Base-by-base conservation (phyloP, 306 rosid species). In the Delonix regia region DNA sequence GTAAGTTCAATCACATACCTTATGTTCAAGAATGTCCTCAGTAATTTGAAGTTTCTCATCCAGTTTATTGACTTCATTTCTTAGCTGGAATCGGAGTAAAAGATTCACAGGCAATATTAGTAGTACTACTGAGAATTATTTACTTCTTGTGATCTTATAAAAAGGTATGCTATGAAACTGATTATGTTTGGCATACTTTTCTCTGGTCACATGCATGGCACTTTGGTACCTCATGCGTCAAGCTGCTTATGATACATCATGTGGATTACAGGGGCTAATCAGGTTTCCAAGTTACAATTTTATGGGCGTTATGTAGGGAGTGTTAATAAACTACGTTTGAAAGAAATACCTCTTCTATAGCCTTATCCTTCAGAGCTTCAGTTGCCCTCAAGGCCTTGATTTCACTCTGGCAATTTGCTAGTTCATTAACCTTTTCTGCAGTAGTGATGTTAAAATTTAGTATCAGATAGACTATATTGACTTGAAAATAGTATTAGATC, bases 361-460 rank as follows among this genome's bases (percentile, higher is more conserved):
- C 96, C 91, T 92, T 92, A 69, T 92, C 96, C 75, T 91, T 95
- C 9, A 86, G 89, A 74, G 87, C 88, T 84, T 89, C 94, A 57
- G 88, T 76, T 72, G 86, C 89, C 88, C 73, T 92, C 48, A 89
- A 82, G 80, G 90, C 88, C 89, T 89, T 92, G 89, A 91, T 88
- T 88, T 95, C 96, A 65, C 83, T 78, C 10, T 85, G 91, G 65
- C 86, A 90, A 60, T 63, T 77, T 27, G 80, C 88, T 19, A 92
- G 62, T 68, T 89, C 94, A 74, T 82, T 87, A 45, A 65, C 82
- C 77, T 90, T 91, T 64, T 95, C 97, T 95, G 91, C 81, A 82
- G 68, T 16, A 81, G 60, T 19, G 61, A 64, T 15, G 71, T 67
- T 41, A 8, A 34, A 79, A 73, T 67, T 56, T 41, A 79, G 30